Evolutionary conservation across 345 rosid genomes (phyloP).

Genomic region (Garcia nutans): DNA sequence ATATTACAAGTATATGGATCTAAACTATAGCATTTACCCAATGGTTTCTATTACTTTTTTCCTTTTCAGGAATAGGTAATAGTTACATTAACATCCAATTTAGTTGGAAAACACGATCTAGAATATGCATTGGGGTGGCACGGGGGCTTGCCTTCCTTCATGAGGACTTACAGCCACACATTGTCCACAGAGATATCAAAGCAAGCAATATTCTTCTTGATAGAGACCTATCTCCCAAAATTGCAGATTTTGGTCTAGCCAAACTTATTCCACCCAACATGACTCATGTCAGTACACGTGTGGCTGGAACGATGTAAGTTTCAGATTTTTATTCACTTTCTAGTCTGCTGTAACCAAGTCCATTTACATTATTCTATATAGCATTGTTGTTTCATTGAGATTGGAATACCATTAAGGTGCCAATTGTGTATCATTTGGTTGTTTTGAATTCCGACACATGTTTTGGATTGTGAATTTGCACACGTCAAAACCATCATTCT

Average conservation of each 20-base stretch:
- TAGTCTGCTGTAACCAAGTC: neutral
- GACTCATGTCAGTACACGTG: constrained; percentile 97
- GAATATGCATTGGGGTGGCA: constrained; percentile 78
- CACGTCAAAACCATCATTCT: neutral
- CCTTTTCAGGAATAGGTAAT: constrained; percentile 48
- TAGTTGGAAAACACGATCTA: constrained; percentile 64
- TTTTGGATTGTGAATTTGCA: neutral
- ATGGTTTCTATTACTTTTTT: constrained; percentile 15
- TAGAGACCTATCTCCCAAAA: constrained; percentile 70
- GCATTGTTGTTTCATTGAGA: neutral
- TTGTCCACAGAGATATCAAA: constrained; percentile 92
- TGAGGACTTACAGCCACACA: constrained; percentile 72
- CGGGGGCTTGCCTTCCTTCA: constrained; percentile 88
- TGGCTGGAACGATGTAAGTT: constrained; percentile 97
- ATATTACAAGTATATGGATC: neutral
- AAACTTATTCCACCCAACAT: constrained; percentile 76
- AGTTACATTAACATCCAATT: constrained; percentile 57
- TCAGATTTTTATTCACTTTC: neutral
- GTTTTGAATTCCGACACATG: neutral
- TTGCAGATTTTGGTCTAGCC: constrained; percentile 95
- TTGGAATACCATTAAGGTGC: neutral
- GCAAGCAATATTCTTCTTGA: constrained; percentile 96
- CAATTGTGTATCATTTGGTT: neutral
- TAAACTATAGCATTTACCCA: neutral
- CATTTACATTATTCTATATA: neutral